A percentile compares a stretch with the other conserved stretches of the same genome.
These are phyloP conservation scores for Cercophora newfieldiana DNA, from an alignment of 495 filamentous ascomycete genomes.

Conservation along the genomic window DNA sequence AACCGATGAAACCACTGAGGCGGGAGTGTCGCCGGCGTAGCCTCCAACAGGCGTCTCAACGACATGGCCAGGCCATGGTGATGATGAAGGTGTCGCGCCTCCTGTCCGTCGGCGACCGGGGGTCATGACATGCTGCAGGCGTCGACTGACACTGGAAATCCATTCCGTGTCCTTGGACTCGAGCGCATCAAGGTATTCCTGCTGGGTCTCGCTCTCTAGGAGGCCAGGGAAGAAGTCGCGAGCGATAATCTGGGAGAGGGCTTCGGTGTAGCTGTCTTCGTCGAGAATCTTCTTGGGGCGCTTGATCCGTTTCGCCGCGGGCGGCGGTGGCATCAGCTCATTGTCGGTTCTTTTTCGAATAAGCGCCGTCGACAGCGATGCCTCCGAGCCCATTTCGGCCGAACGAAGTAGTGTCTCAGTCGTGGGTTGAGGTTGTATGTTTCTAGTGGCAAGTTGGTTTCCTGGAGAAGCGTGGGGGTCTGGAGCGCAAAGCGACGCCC, in stretches of 20 bases:
- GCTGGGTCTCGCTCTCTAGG: constrained; percentile 77
- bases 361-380: constrained; percentile 46
- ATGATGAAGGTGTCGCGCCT: constrained; percentile 28
- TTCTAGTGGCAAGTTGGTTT: not conserved
- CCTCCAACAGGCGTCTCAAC: constrained; percentile 51
- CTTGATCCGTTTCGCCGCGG: constrained; percentile 87
- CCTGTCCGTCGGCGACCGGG: constrained; percentile 57
- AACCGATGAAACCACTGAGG: constrained; percentile 53
- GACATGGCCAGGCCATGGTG: constrained; percentile 29
- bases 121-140: constrained; percentile 79
- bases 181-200: constrained; percentile 89
- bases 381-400: constrained; percentile 34
- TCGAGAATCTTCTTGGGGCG: constrained; percentile 85
- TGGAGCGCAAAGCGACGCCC: not conserved
- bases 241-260: constrained; percentile 89
- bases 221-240: constrained; percentile 97
- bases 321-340: constrained; percentile 87
- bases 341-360: constrained; percentile 64
- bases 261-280: constrained; percentile 90
- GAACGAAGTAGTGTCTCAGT: not conserved
- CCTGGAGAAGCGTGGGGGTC: not conserved
- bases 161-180: constrained; percentile 81
- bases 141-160: constrained; percentile 76
- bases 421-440: not conserved
- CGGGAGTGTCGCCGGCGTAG: constrained; percentile 66